A percentile compares a stretch with the other conserved stretches of the same genome.
These are phyloP conservation scores for Phytophthora sojae DNA, from an alignment of 352 stramenopile genomes.

Conservation along the genomic window DNA sequence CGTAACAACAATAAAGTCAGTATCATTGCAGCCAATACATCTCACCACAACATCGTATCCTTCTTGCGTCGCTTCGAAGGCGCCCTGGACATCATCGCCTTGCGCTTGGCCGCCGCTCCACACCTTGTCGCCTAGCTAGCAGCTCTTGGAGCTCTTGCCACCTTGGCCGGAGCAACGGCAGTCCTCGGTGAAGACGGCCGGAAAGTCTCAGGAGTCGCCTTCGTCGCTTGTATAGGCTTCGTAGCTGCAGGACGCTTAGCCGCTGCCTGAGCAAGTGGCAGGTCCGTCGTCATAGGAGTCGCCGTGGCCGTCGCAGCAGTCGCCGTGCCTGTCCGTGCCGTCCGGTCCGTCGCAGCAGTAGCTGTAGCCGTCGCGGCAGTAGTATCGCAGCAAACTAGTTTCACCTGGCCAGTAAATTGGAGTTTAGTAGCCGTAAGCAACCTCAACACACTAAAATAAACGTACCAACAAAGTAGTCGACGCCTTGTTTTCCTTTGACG, in stretches of 20 bases:
- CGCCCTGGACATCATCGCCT: neutral
- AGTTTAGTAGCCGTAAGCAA: neutral
- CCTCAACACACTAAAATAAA: neutral
- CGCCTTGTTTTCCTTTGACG: slow-evolving; percentile 10
- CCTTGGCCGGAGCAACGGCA: neutral
- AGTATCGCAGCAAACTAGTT: neutral
- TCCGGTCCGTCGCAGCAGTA: neutral
- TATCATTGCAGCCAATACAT: neutral
- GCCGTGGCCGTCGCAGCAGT: too few species aligned
- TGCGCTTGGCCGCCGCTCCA: neutral
- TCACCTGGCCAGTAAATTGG: neutral
- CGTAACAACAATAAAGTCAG: slow-evolving; percentile 3
- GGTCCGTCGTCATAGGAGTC: neutral
- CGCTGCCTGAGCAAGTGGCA: neutral
- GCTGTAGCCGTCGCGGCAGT: neutral
- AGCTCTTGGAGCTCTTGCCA: neutral
- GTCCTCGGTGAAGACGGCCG: neutral
- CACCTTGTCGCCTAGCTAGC: neutral
- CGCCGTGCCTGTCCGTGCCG: neutral
- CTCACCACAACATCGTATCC: neutral
- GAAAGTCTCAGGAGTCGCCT: neutral
- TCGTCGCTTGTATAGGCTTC: neutral
- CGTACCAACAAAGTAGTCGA: slow-evolving; percentile 1
- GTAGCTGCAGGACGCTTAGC: neutral
- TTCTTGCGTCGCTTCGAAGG: neutral